Percentiles rank a stretch among this genome's conserved stretches.
phyloP scores from a whole-genome alignment of 2,329 filamentous ascomycete genomes.

The Botrytis squamosa region DNA sequence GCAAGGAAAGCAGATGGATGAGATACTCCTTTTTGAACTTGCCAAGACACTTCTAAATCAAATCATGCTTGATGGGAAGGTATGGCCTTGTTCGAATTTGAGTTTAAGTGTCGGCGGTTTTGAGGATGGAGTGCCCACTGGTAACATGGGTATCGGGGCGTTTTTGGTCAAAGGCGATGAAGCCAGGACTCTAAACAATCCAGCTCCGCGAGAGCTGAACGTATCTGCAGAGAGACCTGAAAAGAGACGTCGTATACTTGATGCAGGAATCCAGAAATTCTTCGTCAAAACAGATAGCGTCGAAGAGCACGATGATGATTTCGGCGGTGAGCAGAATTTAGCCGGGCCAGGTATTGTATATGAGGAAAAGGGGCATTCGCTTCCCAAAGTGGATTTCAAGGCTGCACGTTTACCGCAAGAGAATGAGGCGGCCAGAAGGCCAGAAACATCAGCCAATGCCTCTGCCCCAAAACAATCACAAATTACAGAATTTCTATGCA shows the following conservation, averaged over 20 bases:
- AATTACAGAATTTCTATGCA: slow-evolving; percentile 52
- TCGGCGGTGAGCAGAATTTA: slow-evolving; percentile 34
- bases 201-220: slow-evolving; percentile 28
- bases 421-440: slow-evolving; percentile 38
- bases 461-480: slow-evolving; percentile 40
- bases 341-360: slow-evolving; percentile 23
- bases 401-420: slow-evolving; percentile 24
- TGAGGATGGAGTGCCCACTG: slow-evolving; percentile 72
- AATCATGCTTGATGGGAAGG: slow-evolving; percentile 71
- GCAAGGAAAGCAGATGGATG: slow-evolving; percentile 69
- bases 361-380: slow-evolving; percentile 23
- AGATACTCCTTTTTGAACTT: slow-evolving; percentile 69
- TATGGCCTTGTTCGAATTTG: slow-evolving; percentile 91
- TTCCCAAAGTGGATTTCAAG: slow-evolving; percentile 11
- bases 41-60: slow-evolving; percentile 76
- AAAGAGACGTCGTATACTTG: slow-evolving; percentile 38
- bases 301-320: slow-evolving; percentile 35
- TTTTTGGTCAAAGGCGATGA: slow-evolving; percentile 80
- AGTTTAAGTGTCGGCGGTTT: slow-evolving; percentile 89
- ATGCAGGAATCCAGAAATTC: slow-evolving; percentile 36
- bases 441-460: slow-evolving; percentile 25
- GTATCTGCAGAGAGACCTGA: slow-evolving; percentile 32
- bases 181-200: slow-evolving; percentile 51
- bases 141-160: slow-evolving; percentile 80
- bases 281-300: slow-evolving; percentile 35